Base-by-base conservation (phyloP, 306 rosid species). In the Cucurbita moschata region DNA sequence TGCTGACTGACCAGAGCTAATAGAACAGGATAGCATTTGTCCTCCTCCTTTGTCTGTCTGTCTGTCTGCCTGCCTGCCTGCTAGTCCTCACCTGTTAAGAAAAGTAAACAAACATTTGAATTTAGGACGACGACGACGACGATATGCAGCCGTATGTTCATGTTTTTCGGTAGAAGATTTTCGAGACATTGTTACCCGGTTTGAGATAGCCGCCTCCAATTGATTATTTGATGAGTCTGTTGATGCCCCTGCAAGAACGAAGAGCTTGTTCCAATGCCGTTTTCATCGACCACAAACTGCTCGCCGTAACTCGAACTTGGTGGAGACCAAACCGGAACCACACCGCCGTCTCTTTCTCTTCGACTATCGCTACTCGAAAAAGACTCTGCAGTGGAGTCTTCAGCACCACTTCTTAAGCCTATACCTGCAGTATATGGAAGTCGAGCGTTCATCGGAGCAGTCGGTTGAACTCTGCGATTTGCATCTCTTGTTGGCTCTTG, bases 311-410 rank as follows among this genome's bases (percentile, higher is more conserved):
- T 83, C 21, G 97, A 72, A 77, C 83, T 77, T 58, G 96, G 97
- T 66, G 96, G 97, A 83, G 93, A 87, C 97, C 96, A 91, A 73
- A 75, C 96, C 16, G 97, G 97, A 80, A 91, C 97, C 67, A 86
- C 78, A 19, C 87, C 96, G 62, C 96, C 93, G 5, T 89, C 96
- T 83, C 98, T 82, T 81, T 92, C 93, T 85, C 96, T 85, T 87
- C 93, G 86, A 55, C 79, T 78, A 74, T 76, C 83, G 67, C 75
- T 83, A 82, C 86, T 83, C 4, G 96, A 85, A 66, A 91, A 89
- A 54, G 97, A 91, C 82, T 91, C 97, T 47, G 90, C 83, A 4
- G 85, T 83, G 16, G 93, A 87, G 75, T 91, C 93, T 75, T 86
- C 97, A 62, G 83, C 83, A 49, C 77, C 82, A 57, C 30, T 57